Percentiles rank a stretch among this genome's conserved stretches.
Conservation (phyloP, 495 filamentous ascomycete species). For the Lophium mytilinum region DNA sequence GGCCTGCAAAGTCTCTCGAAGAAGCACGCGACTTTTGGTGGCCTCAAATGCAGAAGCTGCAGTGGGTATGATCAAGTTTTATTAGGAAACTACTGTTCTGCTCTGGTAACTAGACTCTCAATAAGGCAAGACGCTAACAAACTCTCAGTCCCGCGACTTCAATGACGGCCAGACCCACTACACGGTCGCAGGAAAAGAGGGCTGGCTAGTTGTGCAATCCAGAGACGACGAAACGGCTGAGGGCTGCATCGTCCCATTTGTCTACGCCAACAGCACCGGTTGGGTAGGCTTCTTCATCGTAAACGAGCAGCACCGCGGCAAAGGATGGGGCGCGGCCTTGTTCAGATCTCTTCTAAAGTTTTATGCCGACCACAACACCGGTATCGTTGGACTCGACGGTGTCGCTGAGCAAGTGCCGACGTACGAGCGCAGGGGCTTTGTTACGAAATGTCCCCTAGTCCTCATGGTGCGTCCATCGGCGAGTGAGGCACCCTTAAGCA, state of each 20-base stretch:
- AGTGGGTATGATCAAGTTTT: slow-evolving; percentile 11
- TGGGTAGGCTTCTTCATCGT: slow-evolving; percentile 24
- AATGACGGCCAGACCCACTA: slow-evolving; percentile 18
- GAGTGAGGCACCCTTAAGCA: slow-evolving; percentile 4
- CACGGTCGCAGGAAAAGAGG: slow-evolving; percentile 1
- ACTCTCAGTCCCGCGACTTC: slow-evolving; percentile 11
- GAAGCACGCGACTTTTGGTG: slow-evolving; percentile 17
- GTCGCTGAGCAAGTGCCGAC: slow-evolving; percentile 16
- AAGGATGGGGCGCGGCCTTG: slow-evolving; percentile 9
- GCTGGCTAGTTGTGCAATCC: slow-evolving; percentile 12
- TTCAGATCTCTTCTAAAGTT: not conserved
- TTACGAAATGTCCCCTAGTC: not conserved
- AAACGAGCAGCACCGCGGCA: slow-evolving; percentile 10
- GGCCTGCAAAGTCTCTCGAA: slow-evolving; percentile 9
- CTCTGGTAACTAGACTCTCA: too few species aligned
- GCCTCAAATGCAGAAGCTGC: slow-evolving; percentile 19
- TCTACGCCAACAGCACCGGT: slow-evolving; percentile 16
- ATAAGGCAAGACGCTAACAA: not conserved
- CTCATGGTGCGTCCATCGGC: slow-evolving; percentile 13
- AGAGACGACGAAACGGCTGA: slow-evolving; percentile 14
- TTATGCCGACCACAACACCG: not conserved
- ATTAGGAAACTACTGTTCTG: too few species aligned
- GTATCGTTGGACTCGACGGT: slow-evolving; percentile 17
- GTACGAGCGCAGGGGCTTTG: slow-evolving; percentile 18
- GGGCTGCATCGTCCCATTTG: slow-evolving; percentile 19